Base-by-base conservation (phyloP, 2,329 filamentous ascomycete genomes). In the Paraphoma chrysanthemicola region DNA sequence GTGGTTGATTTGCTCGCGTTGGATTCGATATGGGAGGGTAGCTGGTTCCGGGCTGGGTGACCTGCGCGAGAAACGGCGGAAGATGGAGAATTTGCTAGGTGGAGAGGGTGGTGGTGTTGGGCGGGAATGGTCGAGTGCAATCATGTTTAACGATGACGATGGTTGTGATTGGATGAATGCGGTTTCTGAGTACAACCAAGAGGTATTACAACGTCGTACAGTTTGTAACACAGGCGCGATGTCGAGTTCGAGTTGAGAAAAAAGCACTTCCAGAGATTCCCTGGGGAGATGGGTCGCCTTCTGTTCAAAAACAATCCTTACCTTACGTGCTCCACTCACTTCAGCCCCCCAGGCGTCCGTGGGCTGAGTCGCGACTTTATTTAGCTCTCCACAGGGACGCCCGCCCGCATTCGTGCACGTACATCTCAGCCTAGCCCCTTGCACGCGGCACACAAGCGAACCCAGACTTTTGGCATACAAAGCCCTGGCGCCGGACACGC, bases 11-110 rank as follows among this genome's bases (percentile, higher is more conserved):
- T 36, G 33, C 33, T 36, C 33, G 3, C 9, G 9, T 3, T 36
- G 33, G 14, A 6, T 36, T 36, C 33, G 33, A 31, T 16, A 23
- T 23, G 23, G 14, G 49, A 43, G n/a, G 41, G 17, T 31, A 43
- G n/a, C 18, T 42, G 33, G 47, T 46, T 54, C 33, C 18, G 51
- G 33, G 17, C 7, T 43, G 23, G 51, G 12, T 39, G 23, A 23
- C 5, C 16, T 52, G 56, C 53, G 53, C 9, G 65, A 54, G 47
- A 69, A 65, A 48, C 56, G 66, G 10, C 63, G 63, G 47, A 69
- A 63, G 43, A 68, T 46, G 1, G 65, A 69, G 12, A 48, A 44
- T 54, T 64, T 69, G 38, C 55, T 61, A 29, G 45, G 52, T 6
- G 61, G 48, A 39, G 44, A 43, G n/a, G 59, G 48, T 44, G 48